Percentiles rank a stretch among this genome's conserved stretches.
Evolutionary conservation across 352 stramenopile genomes (phyloP).

Genomic region (Globisporangium apiculatum): DNA sequence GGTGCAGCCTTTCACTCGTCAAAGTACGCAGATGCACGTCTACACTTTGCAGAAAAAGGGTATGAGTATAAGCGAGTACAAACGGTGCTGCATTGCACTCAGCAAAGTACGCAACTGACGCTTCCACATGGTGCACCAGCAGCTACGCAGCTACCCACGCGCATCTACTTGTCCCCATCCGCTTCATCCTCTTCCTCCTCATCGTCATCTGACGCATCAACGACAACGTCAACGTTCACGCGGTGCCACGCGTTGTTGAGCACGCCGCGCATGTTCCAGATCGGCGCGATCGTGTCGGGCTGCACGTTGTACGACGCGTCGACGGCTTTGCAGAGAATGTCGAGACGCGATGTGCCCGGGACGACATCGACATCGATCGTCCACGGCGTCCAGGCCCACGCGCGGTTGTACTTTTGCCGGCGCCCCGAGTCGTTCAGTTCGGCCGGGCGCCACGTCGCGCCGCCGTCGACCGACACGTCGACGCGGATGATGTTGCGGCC

Average conservation of each 20-base stretch:
- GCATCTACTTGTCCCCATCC: neutral
- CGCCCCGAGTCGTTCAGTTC: constrained; percentile 79
- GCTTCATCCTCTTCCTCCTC: constrained; percentile 25
- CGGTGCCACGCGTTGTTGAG: constrained; percentile 96
- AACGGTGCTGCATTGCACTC: too few relatives aligned
- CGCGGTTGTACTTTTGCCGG: constrained; percentile 85
- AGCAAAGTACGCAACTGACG: too few relatives aligned
- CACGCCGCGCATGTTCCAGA: constrained; percentile 98
- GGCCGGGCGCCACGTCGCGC: constrained; percentile 90
- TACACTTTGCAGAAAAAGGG: too few relatives aligned
- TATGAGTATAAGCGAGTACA: too few relatives aligned
- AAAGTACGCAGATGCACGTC: too few relatives aligned
- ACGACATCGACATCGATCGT: constrained; percentile 89
- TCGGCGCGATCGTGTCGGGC: constrained; percentile 91
- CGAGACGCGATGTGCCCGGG: constrained; percentile 63
- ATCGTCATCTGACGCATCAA: constrained; percentile 34
- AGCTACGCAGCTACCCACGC: neutral
- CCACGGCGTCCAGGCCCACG: constrained; percentile 96
- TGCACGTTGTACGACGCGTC: constrained; percentile 96
- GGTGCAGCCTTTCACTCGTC: too few relatives aligned
- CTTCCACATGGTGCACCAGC: too few relatives aligned
- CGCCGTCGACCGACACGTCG: constrained; percentile 92
- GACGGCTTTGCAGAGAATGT: constrained; percentile 92
- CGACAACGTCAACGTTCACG: constrained; percentile 58
- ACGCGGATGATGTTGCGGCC: constrained; percentile 95